Conservation (phyloP, 345 rosid species). For the Euphorbia lathyris region DNA sequence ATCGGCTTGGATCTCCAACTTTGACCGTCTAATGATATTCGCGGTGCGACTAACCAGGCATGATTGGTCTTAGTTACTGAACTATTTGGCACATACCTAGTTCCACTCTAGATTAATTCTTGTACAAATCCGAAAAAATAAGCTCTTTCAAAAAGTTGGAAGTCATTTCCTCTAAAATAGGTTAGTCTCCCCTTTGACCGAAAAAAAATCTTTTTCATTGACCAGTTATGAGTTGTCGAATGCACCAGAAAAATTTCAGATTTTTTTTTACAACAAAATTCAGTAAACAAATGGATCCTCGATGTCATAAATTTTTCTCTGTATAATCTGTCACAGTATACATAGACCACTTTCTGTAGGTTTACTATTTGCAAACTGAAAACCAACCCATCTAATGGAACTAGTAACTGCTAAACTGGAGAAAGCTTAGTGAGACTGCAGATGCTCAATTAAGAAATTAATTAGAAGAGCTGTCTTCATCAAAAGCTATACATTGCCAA, state of each 20-base stretch:
- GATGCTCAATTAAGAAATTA: constrained; percentile 7
- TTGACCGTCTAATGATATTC: not conserved
- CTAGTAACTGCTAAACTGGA: not conserved
- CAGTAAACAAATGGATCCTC: not conserved
- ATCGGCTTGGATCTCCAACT: not conserved
- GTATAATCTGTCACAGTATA: not conserved
- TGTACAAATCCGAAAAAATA: too few relatives aligned
- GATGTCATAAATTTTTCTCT: not conserved
- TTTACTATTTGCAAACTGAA: constrained; percentile 4
- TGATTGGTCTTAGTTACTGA: not conserved
- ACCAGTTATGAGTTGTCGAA: not conserved
- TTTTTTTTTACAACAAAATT: not conserved
- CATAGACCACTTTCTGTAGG: not conserved
- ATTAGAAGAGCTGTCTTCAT: constrained; percentile 9
- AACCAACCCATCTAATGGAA: not conserved
- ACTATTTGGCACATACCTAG: too few relatives aligned
- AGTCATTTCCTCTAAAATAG: too few relatives aligned
- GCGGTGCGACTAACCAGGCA: not conserved
- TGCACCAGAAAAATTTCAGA: not conserved
- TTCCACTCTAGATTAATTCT: too few relatives aligned
- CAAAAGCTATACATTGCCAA: not conserved
- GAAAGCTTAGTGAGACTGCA: not conserved
- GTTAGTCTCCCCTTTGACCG: too few relatives aligned
- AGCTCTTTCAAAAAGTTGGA: too few relatives aligned
- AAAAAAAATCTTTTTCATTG: too few relatives aligned